Conservation (phyloP, 176 grass and related monocot species). For the Hyparrhenia diplandra region DNA sequence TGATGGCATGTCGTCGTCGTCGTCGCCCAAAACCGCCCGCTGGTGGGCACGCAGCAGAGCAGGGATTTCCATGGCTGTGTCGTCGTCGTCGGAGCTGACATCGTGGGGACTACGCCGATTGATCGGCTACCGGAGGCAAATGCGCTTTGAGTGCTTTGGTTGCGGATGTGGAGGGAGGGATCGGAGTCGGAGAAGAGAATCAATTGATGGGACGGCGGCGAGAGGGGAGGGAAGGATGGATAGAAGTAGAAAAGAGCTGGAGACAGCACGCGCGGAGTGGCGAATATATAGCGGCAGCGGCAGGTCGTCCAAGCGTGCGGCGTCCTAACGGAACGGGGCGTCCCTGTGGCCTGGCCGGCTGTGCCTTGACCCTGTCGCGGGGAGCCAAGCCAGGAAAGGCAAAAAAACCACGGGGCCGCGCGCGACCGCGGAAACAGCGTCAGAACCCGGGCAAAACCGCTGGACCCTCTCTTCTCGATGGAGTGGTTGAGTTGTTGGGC, state of each 20-base stretch:
- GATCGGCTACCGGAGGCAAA: not conserved
- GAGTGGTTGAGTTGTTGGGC: too few relatives aligned
- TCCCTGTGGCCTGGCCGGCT: not conserved
- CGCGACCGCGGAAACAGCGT: not conserved
- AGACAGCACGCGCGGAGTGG: not conserved
- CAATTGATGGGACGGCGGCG: not conserved
- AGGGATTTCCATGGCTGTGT: slow-evolving; percentile 24
- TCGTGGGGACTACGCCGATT: not conserved
- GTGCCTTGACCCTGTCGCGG: slow-evolving; percentile 22
- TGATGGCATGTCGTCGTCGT: not conserved
- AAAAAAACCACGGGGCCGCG: not conserved
- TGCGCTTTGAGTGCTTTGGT: not conserved
- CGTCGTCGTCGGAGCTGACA: slow-evolving; percentile 9
- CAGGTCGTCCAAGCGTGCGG: not conserved
- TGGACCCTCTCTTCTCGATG: not conserved
- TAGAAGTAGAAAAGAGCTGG: not conserved
- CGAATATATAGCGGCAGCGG: not conserved
- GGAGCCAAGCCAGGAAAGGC: not conserved
- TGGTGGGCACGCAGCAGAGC: slow-evolving; percentile 40
- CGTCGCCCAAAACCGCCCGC: not conserved
- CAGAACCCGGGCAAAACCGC: not conserved
- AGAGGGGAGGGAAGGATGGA: not conserved
- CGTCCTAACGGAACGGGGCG: not conserved
- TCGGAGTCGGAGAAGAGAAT: not conserved
- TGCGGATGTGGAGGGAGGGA: not conserved